These are phyloP conservation scores for Aspergillus quadricinctus DNA, from an alignment of 2,329 filamentous ascomycete species.

Conservation along the genomic window DNA sequence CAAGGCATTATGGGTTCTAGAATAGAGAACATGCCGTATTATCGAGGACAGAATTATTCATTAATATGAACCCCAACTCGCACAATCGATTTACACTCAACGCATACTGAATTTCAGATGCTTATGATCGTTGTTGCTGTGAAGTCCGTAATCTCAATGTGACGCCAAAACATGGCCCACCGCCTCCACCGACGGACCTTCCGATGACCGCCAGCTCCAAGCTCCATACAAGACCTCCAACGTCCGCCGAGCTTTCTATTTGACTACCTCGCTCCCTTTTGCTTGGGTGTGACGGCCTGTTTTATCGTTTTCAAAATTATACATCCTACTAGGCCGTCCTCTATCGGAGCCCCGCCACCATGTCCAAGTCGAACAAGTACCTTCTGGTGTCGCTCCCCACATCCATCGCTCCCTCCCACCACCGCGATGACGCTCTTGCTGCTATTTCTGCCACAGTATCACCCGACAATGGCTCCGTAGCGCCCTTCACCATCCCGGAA, in stretches of 20 bases:
- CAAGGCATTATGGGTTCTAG: background rate
- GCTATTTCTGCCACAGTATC: slow-evolving; percentile 69
- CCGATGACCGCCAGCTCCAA: background rate
- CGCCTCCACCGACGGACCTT: background rate
- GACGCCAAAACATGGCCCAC: background rate
- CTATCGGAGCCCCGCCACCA: slow-evolving; percentile 16
- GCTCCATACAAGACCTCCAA: background rate
- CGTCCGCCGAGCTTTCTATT: background rate
- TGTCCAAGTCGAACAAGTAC: slow-evolving; percentile 59
- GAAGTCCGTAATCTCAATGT: background rate
- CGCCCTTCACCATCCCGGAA: slow-evolving; percentile 77
- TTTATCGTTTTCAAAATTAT: background rate
- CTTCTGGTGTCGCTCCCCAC: slow-evolving; percentile 85
- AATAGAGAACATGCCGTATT: background rate
- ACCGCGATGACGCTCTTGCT: slow-evolving; percentile 75
- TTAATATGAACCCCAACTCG: background rate
- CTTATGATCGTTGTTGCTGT: background rate
- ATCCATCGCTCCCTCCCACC: slow-evolving; percentile 75
- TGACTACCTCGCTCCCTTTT: background rate
- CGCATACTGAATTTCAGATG: background rate
- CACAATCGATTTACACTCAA: background rate
- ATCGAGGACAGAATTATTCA: background rate
- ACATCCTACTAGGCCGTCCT: background rate
- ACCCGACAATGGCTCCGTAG: slow-evolving; percentile 69
- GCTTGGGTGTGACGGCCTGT: background rate